Conservation (phyloP, 2,329 filamentous ascomycete species). For the Phoma sp. region DNA sequence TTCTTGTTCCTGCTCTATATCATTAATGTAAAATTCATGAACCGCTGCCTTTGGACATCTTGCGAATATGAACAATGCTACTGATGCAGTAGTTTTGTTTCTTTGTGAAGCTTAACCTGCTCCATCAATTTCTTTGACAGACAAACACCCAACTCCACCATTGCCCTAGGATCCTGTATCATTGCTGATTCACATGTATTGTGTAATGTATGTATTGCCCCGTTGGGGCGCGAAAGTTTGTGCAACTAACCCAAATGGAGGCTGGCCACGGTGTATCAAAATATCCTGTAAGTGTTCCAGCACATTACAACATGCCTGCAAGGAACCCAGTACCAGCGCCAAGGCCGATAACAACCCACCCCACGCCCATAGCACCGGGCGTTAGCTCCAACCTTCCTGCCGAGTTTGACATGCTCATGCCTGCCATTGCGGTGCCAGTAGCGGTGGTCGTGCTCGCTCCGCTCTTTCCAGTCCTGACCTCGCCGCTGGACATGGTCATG, state of each 20-base stretch:
- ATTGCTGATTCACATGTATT: too few relatives aligned
- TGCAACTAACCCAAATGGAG: not conserved
- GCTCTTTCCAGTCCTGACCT: slow-evolving; percentile 14
- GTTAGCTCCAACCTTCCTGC: slow-evolving; percentile 18
- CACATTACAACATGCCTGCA: slow-evolving; percentile 14
- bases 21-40: too few relatives aligned
- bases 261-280: not conserved
- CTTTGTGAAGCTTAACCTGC: too few relatives aligned
- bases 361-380: slow-evolving; percentile 12
- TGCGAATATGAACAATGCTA: too few relatives aligned
- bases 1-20: too few relatives aligned
- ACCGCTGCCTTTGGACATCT: too few relatives aligned
- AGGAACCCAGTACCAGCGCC: slow-evolving; percentile 28
- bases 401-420: slow-evolving; percentile 22
- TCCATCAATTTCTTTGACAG: too few relatives aligned
- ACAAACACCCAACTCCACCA: too few relatives aligned
- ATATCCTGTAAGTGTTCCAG: not conserved
- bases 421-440: slow-evolving; percentile 53
- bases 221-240: not conserved
- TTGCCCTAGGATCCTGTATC: too few relatives aligned
- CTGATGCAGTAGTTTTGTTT: too few relatives aligned
- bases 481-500: slow-evolving; percentile 35
- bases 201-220: not conserved
- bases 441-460: slow-evolving; percentile 41
- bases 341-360: slow-evolving; percentile 23